phyloP scores from a whole-genome alignment of 345 rosid genomes.

The Citropsis articulata region DNA sequence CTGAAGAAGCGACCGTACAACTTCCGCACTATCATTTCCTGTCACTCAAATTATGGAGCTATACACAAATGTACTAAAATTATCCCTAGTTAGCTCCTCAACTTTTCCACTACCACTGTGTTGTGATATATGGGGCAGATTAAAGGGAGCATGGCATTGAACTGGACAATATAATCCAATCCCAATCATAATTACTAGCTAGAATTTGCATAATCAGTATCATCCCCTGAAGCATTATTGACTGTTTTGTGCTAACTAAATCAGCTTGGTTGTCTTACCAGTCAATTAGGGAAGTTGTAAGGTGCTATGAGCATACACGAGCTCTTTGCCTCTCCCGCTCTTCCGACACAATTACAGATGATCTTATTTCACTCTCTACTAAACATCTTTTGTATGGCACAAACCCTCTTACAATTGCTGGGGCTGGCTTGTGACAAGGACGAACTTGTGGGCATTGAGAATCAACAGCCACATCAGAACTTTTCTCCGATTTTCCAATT shows the following conservation, averaged over 20 bases:
- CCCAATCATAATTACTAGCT: neutral
- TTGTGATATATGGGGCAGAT: neutral
- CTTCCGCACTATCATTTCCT: neutral
- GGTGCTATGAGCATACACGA: slow-evolving; percentile 42
- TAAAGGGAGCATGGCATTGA: neutral
- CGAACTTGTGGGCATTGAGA: slow-evolving; percentile 24
- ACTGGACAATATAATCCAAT: neutral
- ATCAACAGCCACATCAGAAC: slow-evolving; percentile 26
- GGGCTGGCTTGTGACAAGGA: slow-evolving; percentile 8
- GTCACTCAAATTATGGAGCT: neutral
- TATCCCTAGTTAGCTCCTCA: neutral
- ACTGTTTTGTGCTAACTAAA: slow-evolving; percentile 4
- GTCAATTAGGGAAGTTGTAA: neutral
- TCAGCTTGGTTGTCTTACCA: slow-evolving; percentile 1
- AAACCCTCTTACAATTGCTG: slow-evolving; percentile 35
- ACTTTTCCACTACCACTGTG: neutral
- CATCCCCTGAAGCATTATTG: neutral
- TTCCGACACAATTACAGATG: slow-evolving; percentile 32
- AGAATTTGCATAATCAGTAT: neutral
- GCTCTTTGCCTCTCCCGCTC: slow-evolving; percentile 46
- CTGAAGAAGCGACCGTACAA: neutral
- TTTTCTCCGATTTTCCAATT: slow-evolving; percentile 36
- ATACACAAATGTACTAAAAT: neutral
- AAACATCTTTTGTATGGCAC: slow-evolving; percentile 76
- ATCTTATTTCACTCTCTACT: slow-evolving; percentile 46